Percentiles rank a stretch among this genome's conserved stretches.
Conservation (phyloP, 257 asterid species). For the Solanum appendiculatum region DNA sequence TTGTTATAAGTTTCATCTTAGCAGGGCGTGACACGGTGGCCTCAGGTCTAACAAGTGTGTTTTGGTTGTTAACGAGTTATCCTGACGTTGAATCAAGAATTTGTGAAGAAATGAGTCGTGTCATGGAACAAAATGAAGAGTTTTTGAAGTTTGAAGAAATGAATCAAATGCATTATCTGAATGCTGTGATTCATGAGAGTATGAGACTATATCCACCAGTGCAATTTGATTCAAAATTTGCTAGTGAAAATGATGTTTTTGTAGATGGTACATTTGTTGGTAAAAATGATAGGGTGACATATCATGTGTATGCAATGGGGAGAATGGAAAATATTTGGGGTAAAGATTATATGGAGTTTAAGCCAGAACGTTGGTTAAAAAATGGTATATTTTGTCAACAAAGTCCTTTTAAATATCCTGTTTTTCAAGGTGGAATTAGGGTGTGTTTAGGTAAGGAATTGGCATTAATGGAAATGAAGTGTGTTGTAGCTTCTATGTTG, state of each 20-base stretch:
- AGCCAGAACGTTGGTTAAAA: slow-evolving; percentile 34
- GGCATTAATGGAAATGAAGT: slow-evolving; percentile 36
- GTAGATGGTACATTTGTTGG: slow-evolving; percentile 24
- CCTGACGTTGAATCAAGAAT: slow-evolving; percentile 17
- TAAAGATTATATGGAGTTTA: slow-evolving; percentile 24
- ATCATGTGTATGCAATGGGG: slow-evolving; percentile 41
- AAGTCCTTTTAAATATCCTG: slow-evolving; percentile 33
- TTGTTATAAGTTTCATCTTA: slow-evolving; percentile 26
- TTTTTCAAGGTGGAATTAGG: slow-evolving; percentile 38
- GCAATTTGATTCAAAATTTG: slow-evolving; percentile 34
- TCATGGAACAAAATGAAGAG: background rate
- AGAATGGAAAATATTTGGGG: slow-evolving; percentile 39
- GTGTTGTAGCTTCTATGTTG: slow-evolving; percentile 38
- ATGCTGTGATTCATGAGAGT: slow-evolving; percentile 27
- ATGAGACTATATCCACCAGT: slow-evolving; percentile 36
- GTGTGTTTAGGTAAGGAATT: slow-evolving; percentile 37
- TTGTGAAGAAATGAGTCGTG: slow-evolving; percentile 13
- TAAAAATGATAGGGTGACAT: slow-evolving; percentile 26
- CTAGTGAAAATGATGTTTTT: slow-evolving; percentile 12
- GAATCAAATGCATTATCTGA: slow-evolving; percentile 15
- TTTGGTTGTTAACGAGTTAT: slow-evolving; percentile 20
- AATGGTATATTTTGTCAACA: slow-evolving; percentile 21
- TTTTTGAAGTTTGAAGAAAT: slow-evolving; percentile 5
- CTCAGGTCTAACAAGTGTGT: slow-evolving; percentile 22
- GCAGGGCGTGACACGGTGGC: slow-evolving; percentile 39